Base-by-base conservation (phyloP, 2,329 filamentous ascomycete genomes). In the Incumbomyces delicatus region DNA sequence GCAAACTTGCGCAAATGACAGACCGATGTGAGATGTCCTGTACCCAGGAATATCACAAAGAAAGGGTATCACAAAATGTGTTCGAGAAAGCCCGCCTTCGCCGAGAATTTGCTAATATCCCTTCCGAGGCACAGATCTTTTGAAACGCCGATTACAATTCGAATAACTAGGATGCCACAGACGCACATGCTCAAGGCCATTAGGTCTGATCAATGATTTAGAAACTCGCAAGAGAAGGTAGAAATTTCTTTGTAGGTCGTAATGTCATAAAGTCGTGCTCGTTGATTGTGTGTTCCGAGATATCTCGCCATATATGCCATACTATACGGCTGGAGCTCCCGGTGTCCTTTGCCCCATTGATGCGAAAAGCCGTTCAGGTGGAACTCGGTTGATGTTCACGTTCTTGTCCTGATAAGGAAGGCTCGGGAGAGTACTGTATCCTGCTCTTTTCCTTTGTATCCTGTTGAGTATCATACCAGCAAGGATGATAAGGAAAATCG, bases 401-500 rank as follows among this genome's bases (percentile, higher is more conserved):
- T 67, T 64, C 49, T 69, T 66, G 57, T 72, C 69, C 22, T 67
- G 67, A 46, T 67, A 66, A 38, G 61, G 60, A n/a, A 63, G 61
- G 47, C 66, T 67, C 7, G 69, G 68, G 8, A 68, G 66, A 35
- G 61, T 60, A 51, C 66, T 63, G 55, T 72, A 72, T 47, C 69
- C 69, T 52, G 70, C 67, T 48, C 67, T 65, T 46, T 63, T 65
- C 42, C 69, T 65, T 56, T 71, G 69, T 44, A 71, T 64, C 56
- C 68, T 68, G 51, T 70, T 70, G 48, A 70, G 59, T 52, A 71
- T 69, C 42, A 72, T 62, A 41, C 69, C 69, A 33, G 67, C 60
- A 37, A 68, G 60, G 41, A 72, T 66, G 43, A 72, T 68, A 29
- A 72, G 62, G 62, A 72, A 72, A 46, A 72, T 65, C 49, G 65